phyloP scores from a whole-genome alignment of 805 yeast genomes.

The Wickerhamiella hasegawae region DNA sequence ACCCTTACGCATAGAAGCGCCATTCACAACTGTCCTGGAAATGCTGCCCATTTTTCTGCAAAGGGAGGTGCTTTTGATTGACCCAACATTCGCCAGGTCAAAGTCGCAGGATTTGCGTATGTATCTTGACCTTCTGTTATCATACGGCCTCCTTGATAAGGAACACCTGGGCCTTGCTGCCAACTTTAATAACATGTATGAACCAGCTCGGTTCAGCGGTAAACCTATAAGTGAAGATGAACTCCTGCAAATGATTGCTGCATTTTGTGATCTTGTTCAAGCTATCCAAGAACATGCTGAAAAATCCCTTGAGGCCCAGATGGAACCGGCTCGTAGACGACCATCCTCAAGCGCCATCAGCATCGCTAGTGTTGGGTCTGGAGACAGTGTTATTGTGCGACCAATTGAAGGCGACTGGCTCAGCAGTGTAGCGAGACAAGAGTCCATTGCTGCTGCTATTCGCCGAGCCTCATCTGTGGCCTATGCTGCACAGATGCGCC shows the following conservation, averaged over 20 bases:
- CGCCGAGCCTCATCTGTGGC: conserved; percentile 1
- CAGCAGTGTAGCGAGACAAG: conserved; percentile 2
- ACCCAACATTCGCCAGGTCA: conserved; percentile 19
- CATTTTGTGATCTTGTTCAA: conserved; percentile 4
- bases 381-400: background rate
- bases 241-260: conserved; percentile 41
- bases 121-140: conserved; percentile 33
- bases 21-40: conserved; percentile 16
- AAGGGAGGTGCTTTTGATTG: conserved; percentile 10
- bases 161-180: conserved; percentile 9
- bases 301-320: no score
- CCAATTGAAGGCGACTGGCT: conserved; percentile 4
- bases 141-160: conserved; percentile 13
- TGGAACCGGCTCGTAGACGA: no score
- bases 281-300: no score
- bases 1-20: conserved; percentile 9
- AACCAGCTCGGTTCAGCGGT: conserved; percentile 51
- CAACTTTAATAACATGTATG: conserved; percentile 40
- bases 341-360: no score
- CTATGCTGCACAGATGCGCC: no score
- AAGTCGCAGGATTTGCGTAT: conserved; percentile 37
- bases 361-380: background rate
- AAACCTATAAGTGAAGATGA: conserved; percentile 39
- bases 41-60: conserved; percentile 16
- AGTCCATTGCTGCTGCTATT: conserved; percentile 2